Evolutionary conservation across 768 basidiomycete genomes (phyloP), one percentile per base, ranked within the genome.

Genomic region (Mycena kentingensis): DNA sequence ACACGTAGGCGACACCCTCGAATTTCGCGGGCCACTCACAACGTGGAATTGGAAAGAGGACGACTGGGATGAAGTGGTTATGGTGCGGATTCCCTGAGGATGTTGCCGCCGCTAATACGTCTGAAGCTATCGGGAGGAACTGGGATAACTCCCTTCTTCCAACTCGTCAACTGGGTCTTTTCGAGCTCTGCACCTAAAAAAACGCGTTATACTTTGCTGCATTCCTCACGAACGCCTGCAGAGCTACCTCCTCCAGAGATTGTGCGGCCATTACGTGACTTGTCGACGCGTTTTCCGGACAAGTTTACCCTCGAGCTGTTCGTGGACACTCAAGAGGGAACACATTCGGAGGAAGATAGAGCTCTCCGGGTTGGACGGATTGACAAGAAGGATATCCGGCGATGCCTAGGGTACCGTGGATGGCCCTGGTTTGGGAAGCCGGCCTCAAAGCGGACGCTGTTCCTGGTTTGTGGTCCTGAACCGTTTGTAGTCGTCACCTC

Each of bases 381-480:
- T 29, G 74, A 70, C 47, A 80, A 77, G 58, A 55, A 65, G 5
- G 77, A 64, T 6, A 69, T 92, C 43, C 72, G 78, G 55, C 62
- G 67, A 25, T 71, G 70, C 48, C 66, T 84, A 25, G 67, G 63
- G 15, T 50, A 69, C 11, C 58, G 67, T 38, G 60, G 63, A 11
- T 27, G 31, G 19, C 63, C 68, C 3, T 76, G 76, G 75, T 75
- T 74, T 60, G 25, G 27, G 64, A 19, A 57, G 60, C 32, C 55
- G 56, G 16, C 44, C 57, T 26, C 56, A 47, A 79, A 74, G 60
- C 22, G 21, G 41, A 80, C 72, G 38, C 69, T 93, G 50, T 87
- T 93, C 63, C 68, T 93, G 12, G 80, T 93, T 3, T 93, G 88
- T 67, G 91, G 91, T 24, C 92, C 91, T n/a, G 87, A 92, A 55